phyloP scores from a whole-genome alignment of 2,329 filamentous ascomycete species.

The Cercospora citrullina region DNA sequence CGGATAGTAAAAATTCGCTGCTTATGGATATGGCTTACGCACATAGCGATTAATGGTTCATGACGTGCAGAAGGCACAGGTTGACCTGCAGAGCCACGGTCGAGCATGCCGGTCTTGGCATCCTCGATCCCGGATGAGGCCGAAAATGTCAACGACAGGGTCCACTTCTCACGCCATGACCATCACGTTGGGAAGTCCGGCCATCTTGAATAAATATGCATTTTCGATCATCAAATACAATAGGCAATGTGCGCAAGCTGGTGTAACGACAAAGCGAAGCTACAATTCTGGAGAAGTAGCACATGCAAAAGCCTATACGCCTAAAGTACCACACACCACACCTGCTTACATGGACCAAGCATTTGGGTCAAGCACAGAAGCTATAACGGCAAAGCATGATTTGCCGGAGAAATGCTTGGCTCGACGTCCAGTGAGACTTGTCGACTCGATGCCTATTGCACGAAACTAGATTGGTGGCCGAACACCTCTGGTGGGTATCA shows the following conservation, averaged over 20 bases:
- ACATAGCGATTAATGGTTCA: not conserved
- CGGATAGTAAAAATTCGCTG: not conserved
- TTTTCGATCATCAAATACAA: not conserved
- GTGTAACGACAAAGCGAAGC: not conserved
- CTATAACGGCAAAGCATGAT: not conserved
- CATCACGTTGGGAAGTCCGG: not conserved
- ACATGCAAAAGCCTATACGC: not conserved
- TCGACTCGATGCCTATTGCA: not conserved
- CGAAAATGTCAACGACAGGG: not conserved
- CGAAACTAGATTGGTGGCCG: not conserved
- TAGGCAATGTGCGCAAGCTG: not conserved
- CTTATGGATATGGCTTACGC: not conserved
- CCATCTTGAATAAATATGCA: not conserved
- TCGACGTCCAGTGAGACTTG: not conserved
- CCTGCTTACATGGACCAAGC: not conserved
- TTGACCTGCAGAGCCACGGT: not conserved
- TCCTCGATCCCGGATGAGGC: not conserved
- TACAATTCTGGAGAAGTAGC: not conserved
- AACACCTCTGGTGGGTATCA: not conserved
- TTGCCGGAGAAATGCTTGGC: not conserved
- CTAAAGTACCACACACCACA: not conserved
- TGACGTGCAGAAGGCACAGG: not conserved
- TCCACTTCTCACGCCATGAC: not conserved
- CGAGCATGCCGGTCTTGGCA: not conserved
- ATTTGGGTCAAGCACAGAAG: not conserved